These are phyloP conservation scores for Cutaneotrichosporon sp. DNA, from an alignment of 1,284 basidiomycete genomes.

Conservation along the genomic window DNA sequence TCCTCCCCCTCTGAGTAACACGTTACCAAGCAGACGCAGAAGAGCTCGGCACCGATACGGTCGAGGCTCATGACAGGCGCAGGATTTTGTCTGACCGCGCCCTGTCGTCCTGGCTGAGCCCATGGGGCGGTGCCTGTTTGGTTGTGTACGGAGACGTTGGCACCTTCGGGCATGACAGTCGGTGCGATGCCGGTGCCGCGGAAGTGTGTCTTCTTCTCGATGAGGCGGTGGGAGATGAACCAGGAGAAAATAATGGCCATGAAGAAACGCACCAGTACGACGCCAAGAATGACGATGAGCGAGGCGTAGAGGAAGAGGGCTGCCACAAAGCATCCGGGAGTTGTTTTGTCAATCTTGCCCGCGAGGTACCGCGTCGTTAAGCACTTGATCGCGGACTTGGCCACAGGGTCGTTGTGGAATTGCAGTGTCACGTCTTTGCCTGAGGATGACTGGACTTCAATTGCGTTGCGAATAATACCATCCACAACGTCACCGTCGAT, in stretches of 20 bases:
- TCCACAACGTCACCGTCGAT: constrained; percentile 76
- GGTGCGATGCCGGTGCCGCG: constrained; percentile 73
- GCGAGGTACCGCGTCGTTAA: constrained; percentile 79
- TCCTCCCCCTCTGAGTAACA: constrained; percentile 97
- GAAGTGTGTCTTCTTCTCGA: constrained; percentile 67
- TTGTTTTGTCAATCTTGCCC: constrained; percentile 93
- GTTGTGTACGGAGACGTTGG: constrained; percentile 84
- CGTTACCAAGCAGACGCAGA: constrained; percentile 90
- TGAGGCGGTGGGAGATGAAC: constrained; percentile 79
- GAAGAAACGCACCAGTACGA: constrained; percentile 84
- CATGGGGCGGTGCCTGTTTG: constrained; percentile 87
- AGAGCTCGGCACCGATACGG: constrained; percentile 88
- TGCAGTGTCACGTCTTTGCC: constrained; percentile 86
- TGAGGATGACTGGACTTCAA: constrained; percentile 55
- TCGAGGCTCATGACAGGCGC: constrained; percentile 71
- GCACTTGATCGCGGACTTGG: constrained; percentile 68
- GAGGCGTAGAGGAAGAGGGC: constrained; percentile 86
- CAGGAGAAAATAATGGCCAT: constrained; percentile 98
- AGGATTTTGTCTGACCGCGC: constrained; percentile 20
- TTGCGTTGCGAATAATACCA: constrained; percentile 68
- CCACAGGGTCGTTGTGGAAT: constrained; percentile 67
- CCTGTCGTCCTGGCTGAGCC: constrained; percentile 50
- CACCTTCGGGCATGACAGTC: constrained; percentile 91
- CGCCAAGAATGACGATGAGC: constrained; percentile 81
- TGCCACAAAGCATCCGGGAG: constrained; percentile 91